phyloP scores from a whole-genome alignment of 1,284 basidiomycete genomes.

The Apiotrichum brassicae region DNA sequence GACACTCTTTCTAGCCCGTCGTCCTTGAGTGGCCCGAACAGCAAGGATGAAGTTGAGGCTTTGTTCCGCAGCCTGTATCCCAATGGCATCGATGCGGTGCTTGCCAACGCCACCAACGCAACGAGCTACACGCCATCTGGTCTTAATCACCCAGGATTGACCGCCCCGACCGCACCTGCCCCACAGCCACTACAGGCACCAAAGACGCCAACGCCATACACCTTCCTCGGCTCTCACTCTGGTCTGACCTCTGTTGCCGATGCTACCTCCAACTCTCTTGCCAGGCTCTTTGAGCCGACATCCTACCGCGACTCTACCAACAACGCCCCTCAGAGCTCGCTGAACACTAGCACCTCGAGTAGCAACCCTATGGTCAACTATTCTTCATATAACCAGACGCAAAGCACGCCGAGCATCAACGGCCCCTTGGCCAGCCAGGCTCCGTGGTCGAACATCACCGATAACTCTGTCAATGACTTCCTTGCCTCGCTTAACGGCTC shows the following conservation, averaged over 20 bases:
- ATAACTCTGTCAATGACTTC: conserved; percentile 37
- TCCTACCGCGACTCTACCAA: conserved; percentile 16
- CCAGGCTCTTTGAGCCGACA: conserved; percentile 18
- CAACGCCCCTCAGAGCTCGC: neutral
- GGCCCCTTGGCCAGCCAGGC: conserved; percentile 3
- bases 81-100: conserved; percentile 20
- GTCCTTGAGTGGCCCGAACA: conserved; percentile 13
- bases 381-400: neutral
- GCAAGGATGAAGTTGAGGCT: conserved; percentile 35
- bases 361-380: neutral
- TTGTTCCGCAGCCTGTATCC: conserved; percentile 42
- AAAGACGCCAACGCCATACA: conserved; percentile 19
- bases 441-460: conserved; percentile 26
- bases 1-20: conserved; percentile 9
- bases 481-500: conserved; percentile 31
- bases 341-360: neutral
- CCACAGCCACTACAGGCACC: conserved; percentile 4
- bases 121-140: neutral
- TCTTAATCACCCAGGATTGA: neutral
- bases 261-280: conserved; percentile 17
- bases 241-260: conserved; percentile 31
- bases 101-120: conserved; percentile 3
- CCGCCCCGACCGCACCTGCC: neutral
- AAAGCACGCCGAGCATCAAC: neutral
- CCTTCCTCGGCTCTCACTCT: conserved; percentile 28